Conservation (phyloP, 805 yeast species). For the Metschnikowia borealis region DNA sequence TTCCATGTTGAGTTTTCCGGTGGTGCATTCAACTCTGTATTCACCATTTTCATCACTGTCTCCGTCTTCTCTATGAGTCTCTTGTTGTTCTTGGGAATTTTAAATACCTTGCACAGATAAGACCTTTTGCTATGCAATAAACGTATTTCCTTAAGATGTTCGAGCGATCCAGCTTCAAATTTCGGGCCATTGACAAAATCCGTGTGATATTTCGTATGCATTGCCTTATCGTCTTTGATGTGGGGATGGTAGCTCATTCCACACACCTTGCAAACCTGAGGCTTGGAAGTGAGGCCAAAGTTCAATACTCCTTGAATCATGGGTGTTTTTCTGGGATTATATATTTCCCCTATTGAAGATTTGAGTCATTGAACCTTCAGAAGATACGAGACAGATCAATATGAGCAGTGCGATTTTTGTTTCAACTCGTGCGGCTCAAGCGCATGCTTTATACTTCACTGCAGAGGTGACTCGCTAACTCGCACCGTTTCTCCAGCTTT, state of each 20-base stretch:
- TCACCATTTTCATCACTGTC: constrained; percentile 47
- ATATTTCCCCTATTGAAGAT: neutral
- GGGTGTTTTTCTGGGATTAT: neutral
- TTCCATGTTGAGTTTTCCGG: constrained; percentile 32
- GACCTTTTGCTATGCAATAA: constrained; percentile 11
- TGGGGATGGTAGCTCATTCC: constrained; percentile 50
- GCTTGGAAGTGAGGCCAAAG: constrained; percentile 5
- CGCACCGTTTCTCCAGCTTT: constrained; percentile 1
- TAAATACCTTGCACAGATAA: constrained; percentile 16
- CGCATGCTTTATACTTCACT: neutral
- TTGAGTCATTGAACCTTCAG: neutral
- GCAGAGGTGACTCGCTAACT: neutral
- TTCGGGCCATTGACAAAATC: constrained; percentile 45
- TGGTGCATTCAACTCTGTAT: constrained; percentile 58
- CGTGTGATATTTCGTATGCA: constrained; percentile 52
- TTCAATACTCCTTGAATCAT: constrained; percentile 13
- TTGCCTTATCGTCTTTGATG: constrained; percentile 37
- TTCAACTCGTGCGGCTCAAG: neutral
- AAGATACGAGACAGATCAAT: neutral
- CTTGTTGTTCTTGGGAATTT: constrained; percentile 21
- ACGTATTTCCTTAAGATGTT: constrained; percentile 26
- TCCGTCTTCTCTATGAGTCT: constrained; percentile 25
- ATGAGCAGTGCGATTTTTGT: neutral
- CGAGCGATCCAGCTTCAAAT: constrained; percentile 34
- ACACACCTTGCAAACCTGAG: constrained; percentile 44